phyloP scores from a whole-genome alignment of 2,329 filamentous ascomycete genomes.

The Dactylellina haptotyla region DNA sequence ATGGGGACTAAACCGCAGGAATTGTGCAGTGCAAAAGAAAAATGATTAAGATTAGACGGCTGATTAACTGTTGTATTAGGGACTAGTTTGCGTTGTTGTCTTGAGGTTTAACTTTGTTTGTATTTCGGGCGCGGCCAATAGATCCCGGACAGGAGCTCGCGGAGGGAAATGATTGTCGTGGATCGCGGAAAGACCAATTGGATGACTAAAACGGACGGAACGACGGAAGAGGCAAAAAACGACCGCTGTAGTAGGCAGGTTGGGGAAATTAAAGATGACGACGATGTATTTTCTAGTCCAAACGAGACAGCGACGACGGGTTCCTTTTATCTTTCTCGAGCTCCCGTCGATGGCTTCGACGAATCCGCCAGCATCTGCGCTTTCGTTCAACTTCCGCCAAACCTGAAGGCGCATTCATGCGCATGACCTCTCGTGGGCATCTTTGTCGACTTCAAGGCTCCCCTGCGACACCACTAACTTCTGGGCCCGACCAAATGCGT shows the following conservation, averaged over 20 bases:
- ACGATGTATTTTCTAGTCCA: neutral
- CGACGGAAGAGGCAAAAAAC: slow-evolving; percentile 31
- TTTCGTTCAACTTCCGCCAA: neutral
- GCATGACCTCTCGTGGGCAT: slow-evolving; percentile 24
- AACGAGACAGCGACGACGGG: slow-evolving; percentile 3
- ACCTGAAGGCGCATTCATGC: slow-evolving; percentile 27
- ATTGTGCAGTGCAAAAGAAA: too few relatives aligned
- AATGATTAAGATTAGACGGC: neutral
- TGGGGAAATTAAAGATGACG: slow-evolving; percentile 3
- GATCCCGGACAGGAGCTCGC: slow-evolving; percentile 23
- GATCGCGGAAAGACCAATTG: slow-evolving; percentile 18
- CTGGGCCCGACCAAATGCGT: slow-evolving; percentile 33
- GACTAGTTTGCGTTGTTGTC: too few relatives aligned
- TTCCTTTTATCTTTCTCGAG: slow-evolving; percentile 26
- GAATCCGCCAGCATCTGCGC: neutral
- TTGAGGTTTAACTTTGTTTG: too few relatives aligned
- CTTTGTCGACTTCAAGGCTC: slow-evolving; percentile 19
- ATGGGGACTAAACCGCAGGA: neutral
- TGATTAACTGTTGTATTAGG: slow-evolving; percentile 5
- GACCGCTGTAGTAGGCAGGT: too few relatives aligned
- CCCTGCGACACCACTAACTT: slow-evolving; percentile 20
- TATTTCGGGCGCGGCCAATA: too few relatives aligned
- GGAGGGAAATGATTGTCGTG: slow-evolving; percentile 22
- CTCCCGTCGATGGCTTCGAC: neutral
- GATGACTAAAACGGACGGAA: slow-evolving; percentile 15